Conservation (phyloP, 768 basidiomycete species). For the Tremella yokohamensis region DNA sequence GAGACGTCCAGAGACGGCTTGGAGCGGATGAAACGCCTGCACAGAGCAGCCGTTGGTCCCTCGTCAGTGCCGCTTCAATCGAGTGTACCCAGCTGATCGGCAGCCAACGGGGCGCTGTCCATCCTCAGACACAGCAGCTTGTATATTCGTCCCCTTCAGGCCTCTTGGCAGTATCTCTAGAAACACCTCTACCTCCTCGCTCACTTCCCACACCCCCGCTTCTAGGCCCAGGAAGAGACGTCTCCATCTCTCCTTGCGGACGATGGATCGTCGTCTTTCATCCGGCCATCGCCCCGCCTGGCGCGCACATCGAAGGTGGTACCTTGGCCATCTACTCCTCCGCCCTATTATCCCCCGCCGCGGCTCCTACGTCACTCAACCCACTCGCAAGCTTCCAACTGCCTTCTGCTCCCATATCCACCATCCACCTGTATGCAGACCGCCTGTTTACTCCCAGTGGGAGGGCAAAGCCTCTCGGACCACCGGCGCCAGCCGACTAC, state of each 20-base stretch:
- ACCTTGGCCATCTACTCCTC: conserved; percentile 34
- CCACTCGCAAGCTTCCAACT: conserved; percentile 28
- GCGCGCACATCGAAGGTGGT: conserved; percentile 18
- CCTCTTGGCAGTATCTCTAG: conserved; percentile 11
- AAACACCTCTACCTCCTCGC: conserved; percentile 13
- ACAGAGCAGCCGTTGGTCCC: too few relatives aligned
- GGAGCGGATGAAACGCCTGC: conserved; percentile 24
- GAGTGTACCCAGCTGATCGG: not conserved
- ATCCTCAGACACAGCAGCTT: conserved; percentile 22
- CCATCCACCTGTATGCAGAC: conserved; percentile 28
- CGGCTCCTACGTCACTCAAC: conserved; percentile 9
- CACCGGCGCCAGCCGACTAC: conserved; percentile 15
- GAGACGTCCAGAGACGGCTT: conserved; percentile 35
- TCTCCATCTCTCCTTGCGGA: conserved; percentile 23
- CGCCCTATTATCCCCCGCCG: conserved; percentile 20
- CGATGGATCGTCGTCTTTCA: conserved; percentile 36
- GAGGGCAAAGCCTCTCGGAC: conserved; percentile 22
- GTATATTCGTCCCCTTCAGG: conserved; percentile 27
- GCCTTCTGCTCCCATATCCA: conserved; percentile 15
- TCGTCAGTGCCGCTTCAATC: too few relatives aligned
- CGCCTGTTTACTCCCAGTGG: conserved; percentile 2
- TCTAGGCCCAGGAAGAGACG: conserved; percentile 16
- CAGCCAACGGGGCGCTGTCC: conserved; percentile 17
- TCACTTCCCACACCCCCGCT: conserved; percentile 22
- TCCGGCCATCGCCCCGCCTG: conserved; percentile 15